Base-by-base conservation (phyloP, 2,329 filamentous ascomycete genomes). In the Ampelomyces quisqualis region DNA sequence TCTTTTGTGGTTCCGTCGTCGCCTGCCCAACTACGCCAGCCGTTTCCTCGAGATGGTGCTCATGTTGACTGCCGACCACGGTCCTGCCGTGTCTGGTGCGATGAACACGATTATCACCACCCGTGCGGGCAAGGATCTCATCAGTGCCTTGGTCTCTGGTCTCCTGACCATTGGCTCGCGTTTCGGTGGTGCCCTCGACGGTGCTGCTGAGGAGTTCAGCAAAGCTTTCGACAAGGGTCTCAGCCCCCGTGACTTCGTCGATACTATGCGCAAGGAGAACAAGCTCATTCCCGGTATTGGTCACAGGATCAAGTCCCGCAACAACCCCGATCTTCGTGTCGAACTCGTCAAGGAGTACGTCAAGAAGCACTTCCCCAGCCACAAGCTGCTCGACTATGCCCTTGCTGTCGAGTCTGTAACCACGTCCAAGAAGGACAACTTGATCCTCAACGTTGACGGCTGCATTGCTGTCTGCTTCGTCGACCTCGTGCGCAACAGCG, bases 81-180 rank as follows among this genome's bases (percentile, higher is more conserved):
- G 93, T 75, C 93, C 93, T 39, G 93, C 93, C 62, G 93, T 98
- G 62, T 98, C 93, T 62, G 93, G 93, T 81, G 93, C 93, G 73
- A 98, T 98, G 93, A 98, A 98, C 85, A 98, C 93, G 71, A 98
- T 98, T 72, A 97, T 98, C 72, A 98, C 93, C 51, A 98, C 93
- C 46, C 88, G 93, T 87, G 93, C 93, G 52, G 93, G 93, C 72
- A 98, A 98, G 81, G 93, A 98, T 70, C 78, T 98, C 59, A 97
- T 98, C 78, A 90, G 85, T 64, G 87, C 93, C 33, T 81, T 98
- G 51, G 93, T 98, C 43, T 88, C 88, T 63, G 93, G 93, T 89
- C 87, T 98, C 39, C 78, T 98, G 69, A 98, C 93, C 62, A 98
- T 98, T 65, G 93, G 93, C 67, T 96, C 91, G 45, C 87, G 93